Conservation (phyloP, 208 protist genomes). For the Acanthamoeba lenticulata region DNA sequence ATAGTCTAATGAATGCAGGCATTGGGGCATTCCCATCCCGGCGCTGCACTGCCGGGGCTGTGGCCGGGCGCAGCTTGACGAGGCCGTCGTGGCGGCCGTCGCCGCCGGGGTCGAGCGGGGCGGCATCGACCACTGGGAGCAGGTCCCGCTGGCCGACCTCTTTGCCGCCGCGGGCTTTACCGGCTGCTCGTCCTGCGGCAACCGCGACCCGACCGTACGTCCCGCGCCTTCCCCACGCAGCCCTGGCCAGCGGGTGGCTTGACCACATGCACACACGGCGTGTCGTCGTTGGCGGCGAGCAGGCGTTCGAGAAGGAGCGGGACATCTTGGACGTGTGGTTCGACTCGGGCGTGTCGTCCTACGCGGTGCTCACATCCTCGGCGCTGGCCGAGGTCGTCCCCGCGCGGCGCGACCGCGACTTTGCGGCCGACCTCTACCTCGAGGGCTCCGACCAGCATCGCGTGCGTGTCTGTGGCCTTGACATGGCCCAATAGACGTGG, state of each 20-base stretch:
- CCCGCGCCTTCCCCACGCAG: no score
- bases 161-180: neutral
- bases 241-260: no score
- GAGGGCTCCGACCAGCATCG: conserved; percentile 92
- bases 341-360: conserved; percentile 89
- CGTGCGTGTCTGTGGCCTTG: conserved; percentile 79
- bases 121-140: conserved; percentile 12
- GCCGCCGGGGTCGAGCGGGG: neutral
- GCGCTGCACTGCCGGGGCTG: conserved; percentile 8
- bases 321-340: conserved; percentile 95
- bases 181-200: neutral
- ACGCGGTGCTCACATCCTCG: conserved; percentile 70
- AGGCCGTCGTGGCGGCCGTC: neutral
- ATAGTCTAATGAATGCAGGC: neutral
- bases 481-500: neutral
- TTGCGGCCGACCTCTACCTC: conserved; percentile 72
- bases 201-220: neutral
- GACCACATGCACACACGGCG: no score
- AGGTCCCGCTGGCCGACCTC: neutral
- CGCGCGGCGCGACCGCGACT: neutral
- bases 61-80: neutral
- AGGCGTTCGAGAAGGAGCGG: conserved; percentile 79
- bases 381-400: no score
- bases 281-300: conserved; percentile 72
- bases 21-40: conserved; percentile 90